Evolutionary conservation across 495 filamentous ascomycete genomes (phyloP).

Genomic region (Annulohypoxylon nitens): DNA sequence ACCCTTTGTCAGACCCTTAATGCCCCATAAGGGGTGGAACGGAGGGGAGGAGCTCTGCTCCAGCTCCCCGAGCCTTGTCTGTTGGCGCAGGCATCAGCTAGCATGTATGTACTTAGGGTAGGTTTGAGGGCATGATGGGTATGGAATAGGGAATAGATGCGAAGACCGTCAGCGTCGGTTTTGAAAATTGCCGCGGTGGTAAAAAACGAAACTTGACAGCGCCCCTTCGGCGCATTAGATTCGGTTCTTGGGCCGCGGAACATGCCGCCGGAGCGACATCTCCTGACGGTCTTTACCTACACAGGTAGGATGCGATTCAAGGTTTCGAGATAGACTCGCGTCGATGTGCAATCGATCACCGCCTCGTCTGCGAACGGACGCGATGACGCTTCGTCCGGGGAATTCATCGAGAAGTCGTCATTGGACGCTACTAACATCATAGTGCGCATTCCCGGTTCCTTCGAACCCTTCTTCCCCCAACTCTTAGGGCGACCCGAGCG

Average conservation of each 20-base stretch:
- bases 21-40: conserved; percentile 4
- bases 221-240: neutral
- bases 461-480: neutral
- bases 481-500: conserved; percentile 1
- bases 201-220: neutral
- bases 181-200: neutral
- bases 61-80: conserved; percentile 2
- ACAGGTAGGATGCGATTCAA: neutral
- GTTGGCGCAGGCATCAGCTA: neutral
- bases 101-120: neutral
- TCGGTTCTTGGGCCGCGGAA: neutral
- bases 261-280: neutral
- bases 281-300: conserved; percentile 1
- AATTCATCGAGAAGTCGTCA: neutral
- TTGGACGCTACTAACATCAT: neutral
- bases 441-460: neutral
- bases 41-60: conserved; percentile 1
- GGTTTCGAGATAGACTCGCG: neutral
- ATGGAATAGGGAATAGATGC: neutral
- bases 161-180: neutral
- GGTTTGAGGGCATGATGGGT: neutral
- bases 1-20: conserved; percentile 3
- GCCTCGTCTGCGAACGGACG: neutral
- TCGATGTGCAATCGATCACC: neutral
- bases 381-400: neutral